Conservation (phyloP, 208 protist species). For the Histomonas meleagridis region DNA sequence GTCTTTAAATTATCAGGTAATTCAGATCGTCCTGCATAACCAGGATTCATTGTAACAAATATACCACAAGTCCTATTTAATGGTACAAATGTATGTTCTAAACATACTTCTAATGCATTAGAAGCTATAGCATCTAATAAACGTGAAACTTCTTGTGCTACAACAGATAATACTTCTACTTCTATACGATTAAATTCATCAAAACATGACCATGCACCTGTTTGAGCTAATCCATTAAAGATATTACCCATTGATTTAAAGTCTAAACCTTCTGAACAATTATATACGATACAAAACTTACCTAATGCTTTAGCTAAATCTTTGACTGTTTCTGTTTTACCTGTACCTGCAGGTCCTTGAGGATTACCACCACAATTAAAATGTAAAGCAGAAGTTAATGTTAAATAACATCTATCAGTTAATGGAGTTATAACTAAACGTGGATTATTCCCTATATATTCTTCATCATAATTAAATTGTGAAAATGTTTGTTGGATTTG, state of each 20-base stretch:
- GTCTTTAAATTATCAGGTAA: constrained; percentile 87
- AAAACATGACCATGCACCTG: constrained; percentile 88
- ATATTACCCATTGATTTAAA: constrained; percentile 81
- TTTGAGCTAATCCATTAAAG: constrained; percentile 85
- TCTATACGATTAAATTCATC: constrained; percentile 94
- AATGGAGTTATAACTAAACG: constrained; percentile 89
- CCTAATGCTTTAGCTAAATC: constrained; percentile 85
- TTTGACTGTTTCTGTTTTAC: constrained; percentile 96
- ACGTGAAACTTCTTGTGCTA: constrained; percentile 83
- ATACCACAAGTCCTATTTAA: constrained; percentile 83
- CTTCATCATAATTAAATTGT: constrained; percentile 78
- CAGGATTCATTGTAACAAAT: constrained; percentile 96
- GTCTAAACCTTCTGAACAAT: constrained; percentile 90
- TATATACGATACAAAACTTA: constrained; percentile 91
- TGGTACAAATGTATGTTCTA: constrained; percentile 75
- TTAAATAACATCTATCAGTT: constrained; percentile 90
- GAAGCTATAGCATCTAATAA: constrained; percentile 59
- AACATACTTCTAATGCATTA: constrained; percentile 60
- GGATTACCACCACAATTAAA: constrained; percentile 57
- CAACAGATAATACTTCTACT: constrained; percentile 88
- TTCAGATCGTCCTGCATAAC: constrained; percentile 89
- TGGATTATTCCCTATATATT: constrained; percentile 88
- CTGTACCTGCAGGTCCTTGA: constrained; percentile 86
- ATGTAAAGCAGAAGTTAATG: constrained; percentile 83
- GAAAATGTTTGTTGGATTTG: constrained; percentile 75